Percentiles rank a stretch among this genome's conserved stretches.
Evolutionary conservation across 495 filamentous ascomycete species (phyloP).

Genomic region (Talaromyces stipitatus): DNA sequence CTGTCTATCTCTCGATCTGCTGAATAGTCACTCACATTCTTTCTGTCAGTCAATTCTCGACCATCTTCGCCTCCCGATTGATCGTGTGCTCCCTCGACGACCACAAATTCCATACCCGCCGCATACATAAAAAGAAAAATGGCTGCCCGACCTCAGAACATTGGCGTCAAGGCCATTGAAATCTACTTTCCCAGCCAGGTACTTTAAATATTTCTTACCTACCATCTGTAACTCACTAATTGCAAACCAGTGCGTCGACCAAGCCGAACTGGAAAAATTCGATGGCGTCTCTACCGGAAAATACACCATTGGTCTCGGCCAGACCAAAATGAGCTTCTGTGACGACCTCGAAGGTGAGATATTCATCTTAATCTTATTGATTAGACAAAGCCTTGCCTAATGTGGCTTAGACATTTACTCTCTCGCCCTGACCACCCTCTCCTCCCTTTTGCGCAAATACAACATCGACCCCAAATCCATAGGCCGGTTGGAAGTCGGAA

Average conservation of each 20-base stretch:
- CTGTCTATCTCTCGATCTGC: neutral
- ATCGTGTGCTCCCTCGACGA: neutral
- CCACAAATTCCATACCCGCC: neutral
- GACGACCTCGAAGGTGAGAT: conserved; percentile 91
- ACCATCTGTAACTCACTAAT: conserved; percentile 16
- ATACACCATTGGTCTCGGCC: conserved; percentile 98
- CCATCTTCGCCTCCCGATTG: neutral
- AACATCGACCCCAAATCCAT: conserved; percentile 83
- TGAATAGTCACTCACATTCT: neutral
- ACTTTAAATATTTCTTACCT: conserved; percentile 25
- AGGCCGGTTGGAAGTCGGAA: conserved; percentile 93
- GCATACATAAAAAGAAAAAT: conserved; percentile 32
- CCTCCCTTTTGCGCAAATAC: conserved; percentile 88
- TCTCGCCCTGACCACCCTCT: conserved; percentile 79
- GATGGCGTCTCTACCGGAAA: conserved; percentile 92
- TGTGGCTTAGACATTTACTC: conserved; percentile 88
- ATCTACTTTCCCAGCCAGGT: conserved; percentile 97
- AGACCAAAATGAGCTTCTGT: conserved; percentile 99
- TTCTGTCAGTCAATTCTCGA: neutral
- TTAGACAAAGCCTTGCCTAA: neutral
- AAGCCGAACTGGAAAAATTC: conserved; percentile 93
- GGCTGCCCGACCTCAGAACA: conserved; percentile 86
- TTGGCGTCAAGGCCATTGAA: conserved; percentile 99
- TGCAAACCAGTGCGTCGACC: conserved; percentile 87
- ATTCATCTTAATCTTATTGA: neutral